Evolutionary conservation across 78 protist genomes (phyloP).

Genomic region (Guillardia theta): DNA sequence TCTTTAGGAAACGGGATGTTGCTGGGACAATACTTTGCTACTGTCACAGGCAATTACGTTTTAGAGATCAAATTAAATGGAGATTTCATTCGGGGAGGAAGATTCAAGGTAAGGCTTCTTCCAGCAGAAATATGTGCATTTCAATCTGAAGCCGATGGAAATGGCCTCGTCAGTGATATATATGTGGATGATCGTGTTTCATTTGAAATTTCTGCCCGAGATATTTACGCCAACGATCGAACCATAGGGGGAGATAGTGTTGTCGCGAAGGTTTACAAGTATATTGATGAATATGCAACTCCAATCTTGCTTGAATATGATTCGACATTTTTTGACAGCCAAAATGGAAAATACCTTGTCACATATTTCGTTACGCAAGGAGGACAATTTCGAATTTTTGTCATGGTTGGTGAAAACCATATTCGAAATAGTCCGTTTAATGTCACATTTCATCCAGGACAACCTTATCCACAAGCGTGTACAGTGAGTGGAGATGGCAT

Average conservation of each 20-base stretch:
- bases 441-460: neutral
- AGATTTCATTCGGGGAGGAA: neutral
- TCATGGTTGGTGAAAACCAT: neutral
- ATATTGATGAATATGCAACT: neutral
- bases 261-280: neutral
- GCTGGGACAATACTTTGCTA: neutral
- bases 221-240: neutral
- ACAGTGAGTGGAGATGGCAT: neutral
- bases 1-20: neutral
- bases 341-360: neutral
- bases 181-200: neutral
- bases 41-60: neutral
- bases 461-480: neutral
- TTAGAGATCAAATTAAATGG: neutral
- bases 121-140: neutral
- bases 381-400: neutral
- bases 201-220: neutral
- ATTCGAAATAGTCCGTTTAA: neutral
- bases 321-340: neutral
- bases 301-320: neutral
- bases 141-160: neutral
- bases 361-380: neutral
- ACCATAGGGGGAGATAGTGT: neutral
- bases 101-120: neutral
- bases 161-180: neutral